Percentiles rank a stretch among this genome's conserved stretches.
Evolutionary conservation across 2,329 filamentous ascomycete species (phyloP).

Genomic region (Talaromyces rugulosus): DNA sequence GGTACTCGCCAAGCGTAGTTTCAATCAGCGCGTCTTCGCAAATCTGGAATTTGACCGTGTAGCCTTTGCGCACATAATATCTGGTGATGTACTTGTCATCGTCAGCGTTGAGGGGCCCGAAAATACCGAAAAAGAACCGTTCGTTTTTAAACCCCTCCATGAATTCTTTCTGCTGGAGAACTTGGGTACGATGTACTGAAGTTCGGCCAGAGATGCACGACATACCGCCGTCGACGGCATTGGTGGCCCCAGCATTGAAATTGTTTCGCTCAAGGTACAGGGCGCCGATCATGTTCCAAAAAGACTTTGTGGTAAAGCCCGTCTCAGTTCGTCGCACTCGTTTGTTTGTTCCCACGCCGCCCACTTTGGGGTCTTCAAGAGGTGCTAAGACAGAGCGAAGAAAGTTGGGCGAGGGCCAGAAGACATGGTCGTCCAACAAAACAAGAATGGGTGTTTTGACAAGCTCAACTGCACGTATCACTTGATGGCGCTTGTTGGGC

Average conservation of each 20-base stretch:
- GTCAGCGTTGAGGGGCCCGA: constrained; percentile 50
- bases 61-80: constrained; percentile 48
- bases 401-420: constrained; percentile 45
- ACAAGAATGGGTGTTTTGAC: constrained; percentile 43
- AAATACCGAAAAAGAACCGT: constrained; percentile 43
- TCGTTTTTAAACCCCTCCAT: constrained; percentile 47
- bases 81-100: constrained; percentile 61
- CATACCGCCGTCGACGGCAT: constrained; percentile 55
- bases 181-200: constrained; percentile 46
- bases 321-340: constrained; percentile 40
- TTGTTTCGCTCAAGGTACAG: constrained; percentile 61
- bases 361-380: constrained; percentile 46
- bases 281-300: constrained; percentile 55
- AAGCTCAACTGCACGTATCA: constrained; percentile 36
- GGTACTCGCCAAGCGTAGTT: constrained; percentile 50
- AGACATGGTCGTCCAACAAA: constrained; percentile 52
- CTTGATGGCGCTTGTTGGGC: constrained; percentile 49
- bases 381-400: constrained; percentile 40
- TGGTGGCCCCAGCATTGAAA: constrained; percentile 56
- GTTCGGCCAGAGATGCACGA: constrained; percentile 58
- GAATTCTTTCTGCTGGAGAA: constrained; percentile 46
- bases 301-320: constrained; percentile 15
- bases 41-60: constrained; percentile 54
- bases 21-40: constrained; percentile 45
- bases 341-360: constrained; percentile 56